Percentiles rank a stretch among this genome's conserved stretches.
These are phyloP conservation scores for Geotrichum aggregatum DNA, from an alignment of 1,139 yeast genomes.

Conservation along the genomic window DNA sequence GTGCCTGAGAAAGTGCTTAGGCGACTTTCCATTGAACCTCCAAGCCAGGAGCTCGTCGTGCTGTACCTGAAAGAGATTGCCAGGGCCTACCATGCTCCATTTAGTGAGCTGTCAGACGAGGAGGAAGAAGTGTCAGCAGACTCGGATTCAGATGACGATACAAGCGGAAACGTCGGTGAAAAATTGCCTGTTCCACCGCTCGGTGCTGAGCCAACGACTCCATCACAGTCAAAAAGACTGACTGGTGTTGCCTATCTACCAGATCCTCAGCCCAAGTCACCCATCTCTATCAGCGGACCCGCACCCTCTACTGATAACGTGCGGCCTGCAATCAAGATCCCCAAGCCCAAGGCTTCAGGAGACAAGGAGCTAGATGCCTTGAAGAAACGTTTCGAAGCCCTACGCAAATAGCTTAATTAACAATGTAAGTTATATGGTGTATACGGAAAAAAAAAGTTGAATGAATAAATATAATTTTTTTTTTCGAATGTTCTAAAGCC, in stretches of 20 bases:
- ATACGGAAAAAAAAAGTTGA: neutral
- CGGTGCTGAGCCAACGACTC: slow-evolving; percentile 24
- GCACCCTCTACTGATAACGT: slow-evolving; percentile 47
- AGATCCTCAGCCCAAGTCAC: slow-evolving; percentile 38
- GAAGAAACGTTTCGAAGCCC: slow-evolving; percentile 53
- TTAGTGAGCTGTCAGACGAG: slow-evolving; percentile 51
- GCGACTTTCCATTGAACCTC: slow-evolving; percentile 66
- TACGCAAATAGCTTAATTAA: slow-evolving; percentile 34
- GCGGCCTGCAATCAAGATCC: slow-evolving; percentile 36
- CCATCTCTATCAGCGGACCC: slow-evolving; percentile 47
- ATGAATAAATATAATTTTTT: neutral
- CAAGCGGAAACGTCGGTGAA: slow-evolving; percentile 34
- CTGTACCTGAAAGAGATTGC: slow-evolving; percentile 79
- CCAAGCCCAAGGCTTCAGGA: slow-evolving; percentile 21
- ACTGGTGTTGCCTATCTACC: slow-evolving; percentile 29
- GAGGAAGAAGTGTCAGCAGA: slow-evolving; percentile 33
- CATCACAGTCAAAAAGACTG: slow-evolving; percentile 25
- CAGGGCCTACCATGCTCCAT: slow-evolving; percentile 70
- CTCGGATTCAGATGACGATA: slow-evolving; percentile 34
- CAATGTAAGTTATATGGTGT: neutral
- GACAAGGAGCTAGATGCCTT: slow-evolving; percentile 50
- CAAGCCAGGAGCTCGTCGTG: slow-evolving; percentile 59
- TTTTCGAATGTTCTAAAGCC: slow-evolving; percentile 14
- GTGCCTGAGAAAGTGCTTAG: slow-evolving; percentile 64
- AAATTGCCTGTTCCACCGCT: slow-evolving; percentile 28